These are phyloP conservation scores for Tulasnella sp. DNA, from an alignment of 768 basidiomycete species.

Conservation along the genomic window DNA sequence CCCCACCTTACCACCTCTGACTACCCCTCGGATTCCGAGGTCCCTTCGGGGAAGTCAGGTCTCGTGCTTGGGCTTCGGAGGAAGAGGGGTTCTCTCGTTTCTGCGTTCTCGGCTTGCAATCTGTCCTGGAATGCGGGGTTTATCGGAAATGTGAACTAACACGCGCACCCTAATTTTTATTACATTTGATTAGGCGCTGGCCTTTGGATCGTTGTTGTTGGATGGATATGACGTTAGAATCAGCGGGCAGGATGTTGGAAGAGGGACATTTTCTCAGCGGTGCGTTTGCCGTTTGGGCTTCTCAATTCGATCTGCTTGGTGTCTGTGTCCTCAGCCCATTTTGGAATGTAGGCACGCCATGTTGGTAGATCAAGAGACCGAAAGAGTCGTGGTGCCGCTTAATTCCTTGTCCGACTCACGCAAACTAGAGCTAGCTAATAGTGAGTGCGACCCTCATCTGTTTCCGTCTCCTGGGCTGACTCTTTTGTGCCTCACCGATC, in stretches of 20 bases:
- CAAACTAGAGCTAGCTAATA: conserved; percentile 82
- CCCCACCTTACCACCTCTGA: neutral
- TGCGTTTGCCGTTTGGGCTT: conserved; percentile 31
- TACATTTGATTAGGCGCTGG: conserved; percentile 56
- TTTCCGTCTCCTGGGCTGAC: neutral
- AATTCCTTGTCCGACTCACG: conserved; percentile 62
- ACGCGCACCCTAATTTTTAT: neutral
- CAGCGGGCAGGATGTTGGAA: conserved; percentile 88
- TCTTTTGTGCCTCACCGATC: neutral
- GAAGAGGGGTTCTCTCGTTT: conserved; percentile 3
- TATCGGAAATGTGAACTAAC: neutral
- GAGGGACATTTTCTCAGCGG: conserved; percentile 86
- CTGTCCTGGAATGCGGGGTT: neutral
- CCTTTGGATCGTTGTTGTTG: conserved; percentile 79
- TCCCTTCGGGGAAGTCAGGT: neutral
- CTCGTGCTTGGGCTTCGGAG: neutral
- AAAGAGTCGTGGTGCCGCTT: conserved; percentile 73
- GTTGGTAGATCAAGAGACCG: conserved; percentile 83
- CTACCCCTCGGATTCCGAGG: conserved; percentile 6
- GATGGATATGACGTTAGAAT: conserved; percentile 82
- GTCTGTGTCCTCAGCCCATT: neutral
- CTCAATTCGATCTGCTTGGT: neutral
- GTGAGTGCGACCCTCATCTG: conserved; percentile 41
- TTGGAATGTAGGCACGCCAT: conserved; percentile 64
- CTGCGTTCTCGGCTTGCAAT: neutral